Base-by-base conservation (phyloP, 164 flowering plant species). In the Tinospora cordifolia region DNA sequence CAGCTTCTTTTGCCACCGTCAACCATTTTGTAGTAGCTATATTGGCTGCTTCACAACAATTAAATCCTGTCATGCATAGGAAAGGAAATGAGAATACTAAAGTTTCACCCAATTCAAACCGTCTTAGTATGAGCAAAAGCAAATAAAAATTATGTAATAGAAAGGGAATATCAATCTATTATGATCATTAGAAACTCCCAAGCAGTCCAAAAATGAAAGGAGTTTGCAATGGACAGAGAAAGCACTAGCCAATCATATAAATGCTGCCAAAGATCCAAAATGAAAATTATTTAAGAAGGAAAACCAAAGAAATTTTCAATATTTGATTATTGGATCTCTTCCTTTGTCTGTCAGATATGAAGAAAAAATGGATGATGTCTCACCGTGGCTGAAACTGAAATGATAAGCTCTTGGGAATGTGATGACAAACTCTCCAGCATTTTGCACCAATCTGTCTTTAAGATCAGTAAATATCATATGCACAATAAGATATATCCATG, bases 21-120 rank as follows among this genome's bases (percentile, higher is more conserved):
- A 94, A 79, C 98, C 98, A 94, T 83, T 85, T 95, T 62, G 98
- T 97, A 62, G 98, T 94, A 8, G 98, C 98, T 82, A 94, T 90
- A 72, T 94, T 94, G 72, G 97, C 84, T 60, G 98, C 97, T 86
- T 94, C 98, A 34, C 95, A 96, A 81, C 88, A 87, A 68, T 92
- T 94, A 76, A 91, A 94, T 49, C 98, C 98, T 94, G 65, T 39
- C 63, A 25, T 24, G 8, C 38, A 65, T 51, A 59, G 63, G 49
- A 66, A 72, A 69, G n/a, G 22, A 25, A 70, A 69, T 40, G 51
- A 54, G 62, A 38, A 0, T 15, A 44, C 34, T 17, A 7, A 51
- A 6, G 17, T 15, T 51, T 51, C 46, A 51, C 59, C 46, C 46
- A 41, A 41, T 41, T 41, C 11, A 41, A 12, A 41, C 11, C 46